Evolutionary conservation across 2,329 filamentous ascomycete genomes (phyloP).

Genomic region (Fusarium sarcochroum): DNA sequence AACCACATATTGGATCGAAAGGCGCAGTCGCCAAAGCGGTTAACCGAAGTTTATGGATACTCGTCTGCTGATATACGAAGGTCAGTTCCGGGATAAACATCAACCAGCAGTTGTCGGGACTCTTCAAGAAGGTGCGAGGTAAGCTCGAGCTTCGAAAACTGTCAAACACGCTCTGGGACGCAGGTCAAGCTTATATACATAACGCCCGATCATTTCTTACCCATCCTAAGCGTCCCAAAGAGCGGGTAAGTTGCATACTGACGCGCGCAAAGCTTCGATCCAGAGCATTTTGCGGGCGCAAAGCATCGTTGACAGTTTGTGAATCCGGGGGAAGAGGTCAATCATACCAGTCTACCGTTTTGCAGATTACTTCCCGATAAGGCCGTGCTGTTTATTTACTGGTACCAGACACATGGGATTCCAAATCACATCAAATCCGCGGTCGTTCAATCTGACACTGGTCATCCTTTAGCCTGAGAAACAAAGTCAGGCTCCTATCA

Average conservation of each 20-base stretch:
- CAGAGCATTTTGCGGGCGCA: slow-evolving; percentile 51
- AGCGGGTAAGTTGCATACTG: slow-evolving; percentile 49
- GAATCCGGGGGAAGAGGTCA: slow-evolving; percentile 33
- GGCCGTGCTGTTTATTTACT: not conserved
- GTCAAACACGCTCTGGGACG: slow-evolving; percentile 20
- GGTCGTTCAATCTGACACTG: not conserved
- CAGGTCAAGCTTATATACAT: slow-evolving; percentile 48
- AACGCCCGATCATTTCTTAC: slow-evolving; percentile 27
- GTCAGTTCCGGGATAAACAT: not conserved
- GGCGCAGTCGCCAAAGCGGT: not conserved
- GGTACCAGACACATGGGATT: not conserved
- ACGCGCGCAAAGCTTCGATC: slow-evolving; percentile 49
- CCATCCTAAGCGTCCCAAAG: slow-evolving; percentile 21
- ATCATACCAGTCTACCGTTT: slow-evolving; percentile 3
- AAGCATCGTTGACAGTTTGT: slow-evolving; percentile 29
- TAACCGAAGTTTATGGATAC: not conserved
- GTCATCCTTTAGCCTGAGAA: not conserved
- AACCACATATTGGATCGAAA: not conserved
- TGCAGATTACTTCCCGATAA: slow-evolving; percentile 1
- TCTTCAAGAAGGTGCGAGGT: slow-evolving; percentile 18
- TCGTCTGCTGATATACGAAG: not conserved
- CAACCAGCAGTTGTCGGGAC: not conserved
- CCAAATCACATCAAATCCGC: not conserved
- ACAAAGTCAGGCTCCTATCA: slow-evolving; percentile 1
- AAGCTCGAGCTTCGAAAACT: slow-evolving; percentile 27